Evolutionary conservation across 2,329 filamentous ascomycete genomes (phyloP), one percentile per base, ranked within the genome.

Genomic region (Venturia asperata): DNA sequence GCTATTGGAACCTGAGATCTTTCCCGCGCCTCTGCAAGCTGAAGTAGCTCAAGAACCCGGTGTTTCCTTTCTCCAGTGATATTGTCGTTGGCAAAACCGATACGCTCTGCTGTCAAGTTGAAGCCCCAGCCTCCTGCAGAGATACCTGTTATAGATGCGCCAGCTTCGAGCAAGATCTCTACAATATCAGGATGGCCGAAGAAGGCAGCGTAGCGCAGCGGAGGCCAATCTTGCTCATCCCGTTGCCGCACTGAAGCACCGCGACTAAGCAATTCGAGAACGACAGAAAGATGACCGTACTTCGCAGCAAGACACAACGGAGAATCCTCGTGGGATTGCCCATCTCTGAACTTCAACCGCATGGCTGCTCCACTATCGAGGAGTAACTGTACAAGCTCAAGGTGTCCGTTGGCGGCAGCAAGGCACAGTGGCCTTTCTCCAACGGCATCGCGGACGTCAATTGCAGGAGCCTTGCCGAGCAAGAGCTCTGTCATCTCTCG

Each of bases 191-290:
- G 68, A 66, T 77, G 76, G 19, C 74, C 76, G 67, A 75, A 67
- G 62, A 75, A 74, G 41, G 72, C 74, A 2, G 76, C 76, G 66
- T 77, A 76, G 7, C 74, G 72, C 21, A 76, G 68, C 11, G 76
- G 75, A 27, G 70, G 73, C 74, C 75, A 77, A 13, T 74, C 73
- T 21, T 67, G 65, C 64, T 77, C 74, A 65, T 78, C 75, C 37
- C 71, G 70, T 64, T 73, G 73, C 17, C 71, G 64, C 7, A 72
- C 70, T 1, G 74, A 76, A 19, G 75, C 74, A 1, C 75, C 76
- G 0, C 69, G 70, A 27, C 70, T 66, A 17, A 77, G 64, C 0
- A 77, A 66, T 21, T 77, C 69, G 13, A 69, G 70, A 6, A 74
- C 74, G 9, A 76, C 70, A 6, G 68, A 64, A 21, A 73, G 67